Percentiles rank a stretch among this genome's conserved stretches.
Evolutionary conservation across 2,329 filamentous ascomycete genomes (phyloP).

Genomic region (Stachybotrys chlorohalonatus): DNA sequence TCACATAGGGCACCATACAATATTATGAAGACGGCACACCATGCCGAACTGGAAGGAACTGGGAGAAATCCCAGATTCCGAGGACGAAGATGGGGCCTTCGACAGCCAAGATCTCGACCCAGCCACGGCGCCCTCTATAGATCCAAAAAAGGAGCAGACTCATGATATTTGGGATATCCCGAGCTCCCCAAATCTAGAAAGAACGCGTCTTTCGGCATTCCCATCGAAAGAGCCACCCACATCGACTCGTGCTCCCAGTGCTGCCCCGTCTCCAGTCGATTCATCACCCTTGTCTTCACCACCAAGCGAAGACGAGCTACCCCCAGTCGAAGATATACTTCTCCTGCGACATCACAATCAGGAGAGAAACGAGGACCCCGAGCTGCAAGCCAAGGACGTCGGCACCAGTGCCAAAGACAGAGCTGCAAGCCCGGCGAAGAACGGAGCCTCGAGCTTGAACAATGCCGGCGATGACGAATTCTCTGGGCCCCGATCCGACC

Average conservation of each 20-base stretch:
- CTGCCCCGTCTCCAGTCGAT: constrained; percentile 1
- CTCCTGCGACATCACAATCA: background rate
- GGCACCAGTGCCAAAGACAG: background rate
- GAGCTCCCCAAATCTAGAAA: constrained; percentile 15
- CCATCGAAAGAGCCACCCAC: background rate
- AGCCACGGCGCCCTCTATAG: background rate
- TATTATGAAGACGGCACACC: constrained; percentile 17
- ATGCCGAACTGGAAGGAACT: constrained; percentile 42
- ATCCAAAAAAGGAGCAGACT: constrained; percentile 5
- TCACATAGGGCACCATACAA: constrained; percentile 2
- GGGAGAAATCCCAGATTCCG: constrained; percentile 42
- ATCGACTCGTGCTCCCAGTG: background rate
- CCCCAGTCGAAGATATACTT: constrained; percentile 6
- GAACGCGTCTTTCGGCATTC: constrained; percentile 2
- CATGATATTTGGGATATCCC: constrained; percentile 27
- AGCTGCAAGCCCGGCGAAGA: background rate
- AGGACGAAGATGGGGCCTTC: constrained; percentile 33
- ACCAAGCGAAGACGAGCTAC: constrained; percentile 16
- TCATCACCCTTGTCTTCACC: constrained; percentile 21
- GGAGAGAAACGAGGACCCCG: background rate
- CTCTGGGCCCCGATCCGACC: no score
- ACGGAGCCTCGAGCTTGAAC: background rate
- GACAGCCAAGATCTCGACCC: constrained; percentile 22
- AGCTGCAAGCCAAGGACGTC: background rate
- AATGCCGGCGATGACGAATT: background rate